Conservation (phyloP, 306 rosid genomes). For the Alnus rubra region DNA sequence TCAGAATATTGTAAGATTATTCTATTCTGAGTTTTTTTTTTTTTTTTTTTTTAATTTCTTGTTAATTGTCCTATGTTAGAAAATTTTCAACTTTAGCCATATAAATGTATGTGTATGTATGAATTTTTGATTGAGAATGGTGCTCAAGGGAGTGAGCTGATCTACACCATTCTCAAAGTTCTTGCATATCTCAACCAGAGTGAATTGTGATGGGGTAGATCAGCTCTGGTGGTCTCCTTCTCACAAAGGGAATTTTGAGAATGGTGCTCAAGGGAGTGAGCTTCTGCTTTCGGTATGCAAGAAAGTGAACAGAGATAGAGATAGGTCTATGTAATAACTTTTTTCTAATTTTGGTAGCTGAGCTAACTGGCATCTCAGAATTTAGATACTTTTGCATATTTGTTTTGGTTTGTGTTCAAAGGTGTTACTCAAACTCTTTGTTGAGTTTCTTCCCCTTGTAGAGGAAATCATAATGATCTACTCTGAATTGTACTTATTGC, state of each 20-base stretch:
- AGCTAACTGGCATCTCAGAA: too few species aligned
- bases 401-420: background rate
- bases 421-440: background rate
- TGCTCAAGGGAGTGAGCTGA: background rate
- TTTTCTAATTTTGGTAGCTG: background rate
- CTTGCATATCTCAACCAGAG: too few species aligned
- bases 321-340: background rate
- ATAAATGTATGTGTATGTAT: background rate
- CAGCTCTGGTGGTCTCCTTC: too few species aligned
- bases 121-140: background rate
- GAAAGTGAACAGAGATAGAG: background rate
- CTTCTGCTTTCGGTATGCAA: background rate
- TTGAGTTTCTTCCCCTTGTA: background rate
- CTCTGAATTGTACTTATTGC: background rate
- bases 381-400: background rate
- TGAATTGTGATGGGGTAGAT: too few species aligned
- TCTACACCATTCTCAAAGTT: too few species aligned
- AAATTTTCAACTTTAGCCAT: background rate
- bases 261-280: background rate
- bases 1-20: constrained; percentile 14
- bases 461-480: background rate
- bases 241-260: too few species aligned
- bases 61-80: background rate
- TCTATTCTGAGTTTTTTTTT: background rate
- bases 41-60: background rate